Evolutionary conservation across 225 moss, liverwort and hornwort species (phyloP), one percentile per base, ranked within the genome.

Genomic region (Pseudoscleropodium purum): DNA sequence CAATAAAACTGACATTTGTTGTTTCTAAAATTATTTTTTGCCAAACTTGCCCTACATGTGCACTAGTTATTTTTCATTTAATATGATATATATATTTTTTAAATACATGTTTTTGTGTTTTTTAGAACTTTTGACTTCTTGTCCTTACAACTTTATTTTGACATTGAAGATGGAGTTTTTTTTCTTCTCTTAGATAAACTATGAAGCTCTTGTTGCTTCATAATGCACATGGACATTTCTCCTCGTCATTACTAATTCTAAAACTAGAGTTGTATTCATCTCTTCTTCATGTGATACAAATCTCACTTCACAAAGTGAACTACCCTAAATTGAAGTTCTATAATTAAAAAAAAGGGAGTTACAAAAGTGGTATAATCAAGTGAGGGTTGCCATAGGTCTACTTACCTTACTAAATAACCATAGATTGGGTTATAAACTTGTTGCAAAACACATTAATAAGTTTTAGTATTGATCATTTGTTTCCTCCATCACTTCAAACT

Each of bases 181-280:
- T 13, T 2, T 4, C 8, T 33, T 51, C 34, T 52, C 14, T 34
- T 34, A 5, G 34, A 52, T 13, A 51, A 13, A 13, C 51, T 52
- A 59, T 20, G 3, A 51, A 75, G 20, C 7, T 51, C 11, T 30
- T 47, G 11, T 74, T 45, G 30, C 27, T 41, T 72, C 1, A 47
- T 18, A 74, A 74, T 74, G 30, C 6, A 47, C 18, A 45, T 2
- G 1, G 17, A 29, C 4, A 47, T 47, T 1, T 47, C 6, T 1
- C 11, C 7, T 45, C 0, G 0, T 75, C 18, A 75, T 75, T 47
- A 6, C 0, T 45, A 0, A 29, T 43, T 39, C 3, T 16, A 29
- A 73, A 43, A 29, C 10, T 31, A 47, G 11, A 45, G 0, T 47
- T 75, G 26, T 31, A 29, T 29, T 17, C 3, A 73, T 73, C 1